These are phyloP conservation scores for Actinidia chinensis DNA, from an alignment of 179 eudicot species.

Conservation along the genomic window DNA sequence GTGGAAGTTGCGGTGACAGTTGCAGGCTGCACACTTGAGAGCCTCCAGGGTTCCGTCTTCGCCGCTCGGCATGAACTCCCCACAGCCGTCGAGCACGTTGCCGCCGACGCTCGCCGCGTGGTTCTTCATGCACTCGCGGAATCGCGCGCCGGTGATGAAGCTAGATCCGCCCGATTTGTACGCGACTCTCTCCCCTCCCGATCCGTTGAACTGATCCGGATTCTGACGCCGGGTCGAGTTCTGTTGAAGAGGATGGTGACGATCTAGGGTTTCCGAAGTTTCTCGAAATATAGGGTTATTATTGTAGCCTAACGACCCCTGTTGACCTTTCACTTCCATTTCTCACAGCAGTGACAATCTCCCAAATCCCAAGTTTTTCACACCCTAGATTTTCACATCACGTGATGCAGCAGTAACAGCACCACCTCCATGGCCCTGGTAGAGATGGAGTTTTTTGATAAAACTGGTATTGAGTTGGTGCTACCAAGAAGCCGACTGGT, in stretches of 20 bases:
- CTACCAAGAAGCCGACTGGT: constrained; percentile 35
- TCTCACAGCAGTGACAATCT: neutral
- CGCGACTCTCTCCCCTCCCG: neutral
- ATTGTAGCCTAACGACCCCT: constrained; percentile 15
- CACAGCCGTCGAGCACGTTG: constrained; percentile 42
- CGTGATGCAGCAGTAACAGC: neutral
- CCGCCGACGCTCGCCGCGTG: constrained; percentile 44
- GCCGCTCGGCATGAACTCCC: constrained; percentile 40
- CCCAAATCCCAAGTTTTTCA: neutral
- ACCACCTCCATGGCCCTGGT: neutral
- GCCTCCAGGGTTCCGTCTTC: constrained; percentile 41
- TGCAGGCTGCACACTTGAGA: constrained; percentile 42
- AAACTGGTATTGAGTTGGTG: constrained; percentile 33
- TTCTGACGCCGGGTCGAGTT: neutral
- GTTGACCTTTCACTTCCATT: constrained; percentile 40
- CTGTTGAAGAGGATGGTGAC: constrained; percentile 12
- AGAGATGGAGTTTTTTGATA: neutral
- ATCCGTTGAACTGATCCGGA: constrained; percentile 18
- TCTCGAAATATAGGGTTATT: constrained; percentile 19
- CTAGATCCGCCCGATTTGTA: neutral
- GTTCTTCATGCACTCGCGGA: constrained; percentile 38
- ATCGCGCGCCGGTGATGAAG: constrained; percentile 12
- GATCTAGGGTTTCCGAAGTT: constrained; percentile 30
- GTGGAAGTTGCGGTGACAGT: constrained; percentile 48
- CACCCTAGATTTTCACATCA: constrained; percentile 2